phyloP scores from a whole-genome alignment of 257 asterid genomes.

The Capsicum rhomboideum region DNA sequence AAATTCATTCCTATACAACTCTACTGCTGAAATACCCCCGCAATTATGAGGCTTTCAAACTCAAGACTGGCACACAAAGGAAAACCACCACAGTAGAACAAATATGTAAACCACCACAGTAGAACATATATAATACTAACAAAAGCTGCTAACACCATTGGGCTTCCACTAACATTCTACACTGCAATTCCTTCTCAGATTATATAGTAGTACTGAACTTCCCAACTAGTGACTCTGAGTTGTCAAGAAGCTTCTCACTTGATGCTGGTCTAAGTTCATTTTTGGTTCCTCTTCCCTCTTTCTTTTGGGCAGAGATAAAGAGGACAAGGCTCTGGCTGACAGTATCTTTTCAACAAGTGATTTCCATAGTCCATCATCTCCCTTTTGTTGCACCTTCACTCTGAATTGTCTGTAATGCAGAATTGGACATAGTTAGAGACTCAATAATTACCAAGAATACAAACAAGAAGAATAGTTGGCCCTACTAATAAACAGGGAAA shows the following conservation, averaged over 20 bases:
- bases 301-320: constrained; percentile 51
- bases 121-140: neutral
- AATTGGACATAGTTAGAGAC: neutral
- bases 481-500: constrained; percentile 6
- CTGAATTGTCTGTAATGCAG: constrained; percentile 56
- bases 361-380: constrained; percentile 49
- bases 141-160: neutral
- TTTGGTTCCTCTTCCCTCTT: constrained; percentile 47
- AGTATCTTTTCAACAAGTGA: constrained; percentile 61
- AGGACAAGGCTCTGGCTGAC: constrained; percentile 50
- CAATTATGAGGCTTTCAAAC: neutral
- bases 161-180: neutral
- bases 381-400: constrained; percentile 38
- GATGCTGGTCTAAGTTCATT: constrained; percentile 18
- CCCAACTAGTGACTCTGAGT: neutral
- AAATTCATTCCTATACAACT: neutral
- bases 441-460: neutral
- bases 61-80: neutral
- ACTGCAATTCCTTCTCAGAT: neutral
- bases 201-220: neutral
- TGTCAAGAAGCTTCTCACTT: constrained; percentile 26
- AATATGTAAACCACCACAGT: neutral
- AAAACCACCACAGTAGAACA: neutral
- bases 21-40: neutral
- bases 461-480: neutral